Base-by-base conservation (phyloP, 345 rosid species). In the Mangifera indica region DNA sequence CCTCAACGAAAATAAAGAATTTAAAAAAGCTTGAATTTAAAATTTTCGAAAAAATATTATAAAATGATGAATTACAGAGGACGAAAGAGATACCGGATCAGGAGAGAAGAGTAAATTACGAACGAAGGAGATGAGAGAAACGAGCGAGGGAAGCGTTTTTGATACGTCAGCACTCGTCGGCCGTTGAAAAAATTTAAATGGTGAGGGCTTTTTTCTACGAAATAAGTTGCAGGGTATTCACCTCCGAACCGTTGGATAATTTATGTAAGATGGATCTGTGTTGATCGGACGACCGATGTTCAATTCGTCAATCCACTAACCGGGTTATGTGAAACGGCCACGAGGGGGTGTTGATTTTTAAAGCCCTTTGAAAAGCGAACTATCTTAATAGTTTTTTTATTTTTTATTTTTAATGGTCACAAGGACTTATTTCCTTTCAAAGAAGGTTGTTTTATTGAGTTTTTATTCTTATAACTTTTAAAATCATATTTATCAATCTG, bases 91-190 rank as follows among this genome's bases (percentile, higher is more conserved):
- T 73, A 85, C 88, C 87, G 73, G 82, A 79, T 81, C 76, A 63
- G 72, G 32, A 51, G 53, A 51, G 53, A 22, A 57, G 69, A 48
- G 74, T 68, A 61, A 76, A 84, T 81, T 84, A 84, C 64, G 70
- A 59, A 45, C 64, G 22, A 70, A 18, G 70, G 68, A 80, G 60
- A 73, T 3, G 71, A 32, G 71, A 29, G 63, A 78, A 72, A 69
- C 3, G 63, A 75, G 76, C 49, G 75, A 45, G 18, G 63, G 68
- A 75, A 70, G 72, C 76, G 77, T 52, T 74, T 74, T 71, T 45
- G 80, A 46, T 66, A 72, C 83, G 80, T 72, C 81, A 77, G 75
- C 77, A 79, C 83, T 83, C 72, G 82, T 68, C 84, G 82, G 85
- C 73, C 89, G 84, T 84, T 83, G 81, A 76, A 61, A 74, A 29